A percentile compares a stretch with the other conserved stretches of the same genome.
phyloP scores from a whole-genome alignment of 2,329 filamentous ascomycete genomes.

The Aureobasidium sp. region DNA sequence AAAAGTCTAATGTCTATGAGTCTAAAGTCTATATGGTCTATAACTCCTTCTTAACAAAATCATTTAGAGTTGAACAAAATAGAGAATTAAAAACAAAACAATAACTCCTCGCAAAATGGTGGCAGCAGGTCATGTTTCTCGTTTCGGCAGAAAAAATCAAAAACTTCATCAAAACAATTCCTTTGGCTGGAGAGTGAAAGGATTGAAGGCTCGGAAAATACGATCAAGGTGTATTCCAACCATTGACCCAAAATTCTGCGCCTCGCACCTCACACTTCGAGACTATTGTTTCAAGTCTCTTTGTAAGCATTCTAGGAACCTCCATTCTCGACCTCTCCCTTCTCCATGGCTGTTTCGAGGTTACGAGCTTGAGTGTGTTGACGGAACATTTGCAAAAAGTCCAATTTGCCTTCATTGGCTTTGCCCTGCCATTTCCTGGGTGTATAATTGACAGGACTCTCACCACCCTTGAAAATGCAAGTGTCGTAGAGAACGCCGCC shows the following conservation, averaged over 20 bases:
- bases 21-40: neutral
- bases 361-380: neutral
- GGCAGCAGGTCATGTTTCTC: constrained; percentile 5
- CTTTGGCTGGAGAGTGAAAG: neutral
- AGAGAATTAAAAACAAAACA: neutral
- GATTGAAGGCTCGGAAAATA: neutral
- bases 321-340: constrained; percentile 12
- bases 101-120: neutral
- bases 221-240: neutral
- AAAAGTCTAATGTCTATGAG: neutral
- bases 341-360: constrained; percentile 5
- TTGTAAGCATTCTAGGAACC: neutral
- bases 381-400: constrained; percentile 18
- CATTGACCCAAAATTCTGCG: neutral
- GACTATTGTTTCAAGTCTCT: neutral
- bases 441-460: constrained; percentile 46
- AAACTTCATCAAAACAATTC: neutral
- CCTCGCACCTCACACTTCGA: neutral
- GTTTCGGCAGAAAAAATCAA: neutral
- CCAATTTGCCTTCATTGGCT: constrained; percentile 19
- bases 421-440: constrained; percentile 24
- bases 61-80: neutral
- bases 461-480: constrained; percentile 44
- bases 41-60: neutral
- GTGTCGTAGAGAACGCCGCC: constrained; percentile 44